A percentile compares a stretch with the other conserved stretches of the same genome.
phyloP scores from a whole-genome alignment of 2,329 filamentous ascomycete genomes.

The Dothideomycetes sp. region DNA sequence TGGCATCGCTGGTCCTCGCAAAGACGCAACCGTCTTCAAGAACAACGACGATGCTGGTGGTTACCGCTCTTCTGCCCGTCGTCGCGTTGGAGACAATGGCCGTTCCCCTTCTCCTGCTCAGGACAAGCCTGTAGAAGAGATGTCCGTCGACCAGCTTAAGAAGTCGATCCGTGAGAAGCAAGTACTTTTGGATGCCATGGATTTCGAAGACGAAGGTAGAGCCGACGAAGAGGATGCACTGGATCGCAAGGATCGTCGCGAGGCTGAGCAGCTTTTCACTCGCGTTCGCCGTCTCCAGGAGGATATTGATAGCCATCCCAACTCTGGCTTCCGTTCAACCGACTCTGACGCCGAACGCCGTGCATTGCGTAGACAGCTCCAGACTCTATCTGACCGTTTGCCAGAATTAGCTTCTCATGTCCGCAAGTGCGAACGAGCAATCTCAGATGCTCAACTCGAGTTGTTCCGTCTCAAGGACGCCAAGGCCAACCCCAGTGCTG shows the following conservation, averaged over 20 bases:
- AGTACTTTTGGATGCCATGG: slow-evolving; percentile 87
- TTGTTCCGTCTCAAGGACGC: slow-evolving; percentile 89
- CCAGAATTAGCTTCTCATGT: slow-evolving; percentile 90
- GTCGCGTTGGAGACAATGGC: slow-evolving; percentile 59
- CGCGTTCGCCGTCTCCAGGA: slow-evolving; percentile 86
- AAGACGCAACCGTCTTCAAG: slow-evolving; percentile 93
- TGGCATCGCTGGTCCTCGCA: slow-evolving; percentile 55
- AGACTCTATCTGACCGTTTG: slow-evolving; percentile 78
- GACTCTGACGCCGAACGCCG: slow-evolving; percentile 86
- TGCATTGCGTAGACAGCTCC: slow-evolving; percentile 78
- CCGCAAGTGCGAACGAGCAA: slow-evolving; percentile 79
- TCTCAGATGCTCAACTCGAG: slow-evolving; percentile 84
- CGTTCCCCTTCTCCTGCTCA: slow-evolving; percentile 73
- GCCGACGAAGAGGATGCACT: slow-evolving; percentile 86
- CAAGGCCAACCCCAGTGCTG: slow-evolving; percentile 77
- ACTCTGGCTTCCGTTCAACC: slow-evolving; percentile 57
- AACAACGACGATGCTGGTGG: slow-evolving; percentile 82
- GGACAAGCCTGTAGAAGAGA: slow-evolving; percentile 63
- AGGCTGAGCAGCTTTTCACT: slow-evolving; percentile 88
- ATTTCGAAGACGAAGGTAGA: slow-evolving; percentile 86
- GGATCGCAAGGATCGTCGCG: slow-evolving; percentile 79
- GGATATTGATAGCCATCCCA: slow-evolving; percentile 87
- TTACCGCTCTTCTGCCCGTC: slow-evolving; percentile 87
- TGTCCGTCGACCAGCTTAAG: slow-evolving; percentile 75
- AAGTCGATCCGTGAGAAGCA: slow-evolving; percentile 95